A percentile compares a stretch with the other conserved stretches of the same genome.
phyloP scores from a whole-genome alignment of 441 rosid species.

The Adansonia grandidieri region DNA sequence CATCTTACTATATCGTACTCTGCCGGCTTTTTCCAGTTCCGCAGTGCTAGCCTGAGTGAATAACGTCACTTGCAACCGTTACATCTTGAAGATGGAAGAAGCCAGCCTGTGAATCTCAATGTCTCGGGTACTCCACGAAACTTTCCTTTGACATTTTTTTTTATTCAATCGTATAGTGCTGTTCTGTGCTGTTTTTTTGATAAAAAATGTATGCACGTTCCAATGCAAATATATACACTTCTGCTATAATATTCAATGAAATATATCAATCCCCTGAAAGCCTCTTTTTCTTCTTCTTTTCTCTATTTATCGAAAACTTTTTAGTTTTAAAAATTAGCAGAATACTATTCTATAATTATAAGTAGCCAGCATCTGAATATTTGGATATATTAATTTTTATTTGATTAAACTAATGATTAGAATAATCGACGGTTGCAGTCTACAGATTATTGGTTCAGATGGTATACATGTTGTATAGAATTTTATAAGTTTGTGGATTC shows the following conservation, averaged over 20 bases:
- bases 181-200: neutral
- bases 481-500: too few relatives aligned
- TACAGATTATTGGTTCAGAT: too few relatives aligned
- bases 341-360: too few relatives aligned
- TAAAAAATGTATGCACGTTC: constrained; percentile 19
- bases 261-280: neutral
- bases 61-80: neutral
- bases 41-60: neutral
- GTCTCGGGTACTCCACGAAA: neutral
- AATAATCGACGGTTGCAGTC: too few relatives aligned
- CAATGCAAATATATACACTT: constrained; percentile 27
- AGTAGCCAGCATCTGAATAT: too few relatives aligned
- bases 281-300: neutral
- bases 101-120: neutral
- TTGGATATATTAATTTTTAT: too few relatives aligned
- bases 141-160: constrained; percentile 25
- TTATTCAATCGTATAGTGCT: constrained; percentile 8
- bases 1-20: neutral
- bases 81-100: constrained; percentile 20
- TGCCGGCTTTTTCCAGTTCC: neutral
- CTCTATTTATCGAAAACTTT: neutral
- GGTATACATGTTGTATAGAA: too few relatives aligned
- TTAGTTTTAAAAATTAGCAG: too few relatives aligned
- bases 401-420: too few relatives aligned
- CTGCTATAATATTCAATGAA: constrained; percentile 36